Conservation (phyloP, 306 rosid species). For the Datisca glomerata region DNA sequence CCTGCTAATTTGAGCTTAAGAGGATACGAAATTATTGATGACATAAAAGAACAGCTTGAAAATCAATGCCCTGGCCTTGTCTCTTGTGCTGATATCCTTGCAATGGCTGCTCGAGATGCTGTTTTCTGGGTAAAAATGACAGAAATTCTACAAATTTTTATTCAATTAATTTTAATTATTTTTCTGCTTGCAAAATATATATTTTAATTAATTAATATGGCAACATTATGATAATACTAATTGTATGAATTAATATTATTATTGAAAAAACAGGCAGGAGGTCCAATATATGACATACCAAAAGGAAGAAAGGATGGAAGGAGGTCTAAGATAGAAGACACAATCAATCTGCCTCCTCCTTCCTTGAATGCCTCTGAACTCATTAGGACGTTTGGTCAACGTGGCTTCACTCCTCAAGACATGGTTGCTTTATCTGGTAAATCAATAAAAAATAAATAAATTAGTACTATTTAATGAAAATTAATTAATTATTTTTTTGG, state of each 20-base stretch:
- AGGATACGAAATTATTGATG: conserved; percentile 77
- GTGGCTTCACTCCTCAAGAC: conserved; percentile 50
- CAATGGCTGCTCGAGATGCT: conserved; percentile 75
- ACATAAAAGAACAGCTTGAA: conserved; percentile 56
- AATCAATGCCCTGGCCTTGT: conserved; percentile 69
- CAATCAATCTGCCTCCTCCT: conserved; percentile 50
- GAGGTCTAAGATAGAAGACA: conserved; percentile 68
- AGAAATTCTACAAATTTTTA: no score
- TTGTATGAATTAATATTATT: no score
- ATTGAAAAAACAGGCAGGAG: conserved; percentile 91
- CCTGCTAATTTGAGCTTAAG: conserved; percentile 76
- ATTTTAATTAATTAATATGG: background rate
- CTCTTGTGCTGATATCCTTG: conserved; percentile 85
- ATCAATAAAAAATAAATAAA: background rate
- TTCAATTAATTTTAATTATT: no score
- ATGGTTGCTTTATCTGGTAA: conserved; percentile 85
- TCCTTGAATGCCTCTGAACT: conserved; percentile 61
- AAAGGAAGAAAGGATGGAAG: conserved; percentile 77
- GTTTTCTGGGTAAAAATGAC: conserved; percentile 56
- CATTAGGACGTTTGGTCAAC: conserved; percentile 39
- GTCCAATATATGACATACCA: conserved; percentile 65
- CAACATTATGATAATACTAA: no score
- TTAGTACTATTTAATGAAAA: background rate
- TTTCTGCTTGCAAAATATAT: no score
- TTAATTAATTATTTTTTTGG: background rate